phyloP scores from a whole-genome alignment of 345 rosid species.

The Citrus maxima region DNA sequence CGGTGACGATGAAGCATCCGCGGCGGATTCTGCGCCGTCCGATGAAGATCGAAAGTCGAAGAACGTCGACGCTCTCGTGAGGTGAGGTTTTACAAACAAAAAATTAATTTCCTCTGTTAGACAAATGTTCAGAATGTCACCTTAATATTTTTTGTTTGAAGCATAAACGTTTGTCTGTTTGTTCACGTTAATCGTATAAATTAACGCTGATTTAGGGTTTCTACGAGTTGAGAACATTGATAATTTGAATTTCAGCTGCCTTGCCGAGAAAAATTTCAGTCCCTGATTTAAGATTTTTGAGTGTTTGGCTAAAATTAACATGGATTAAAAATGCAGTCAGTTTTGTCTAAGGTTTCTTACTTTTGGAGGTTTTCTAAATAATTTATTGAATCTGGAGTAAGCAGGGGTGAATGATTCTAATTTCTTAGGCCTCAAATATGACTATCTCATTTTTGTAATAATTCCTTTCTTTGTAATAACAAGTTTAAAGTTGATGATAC shows the following conservation, averaged over 20 bases:
- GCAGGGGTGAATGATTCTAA: neutral
- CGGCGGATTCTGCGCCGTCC: slow-evolving; percentile 33
- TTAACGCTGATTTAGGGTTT: slow-evolving; percentile 13
- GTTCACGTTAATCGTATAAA: neutral
- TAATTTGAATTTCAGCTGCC: neutral
- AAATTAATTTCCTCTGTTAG: no score
- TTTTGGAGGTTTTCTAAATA: neutral
- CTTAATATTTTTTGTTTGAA: neutral
- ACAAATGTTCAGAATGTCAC: no score
- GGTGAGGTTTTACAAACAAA: slow-evolving; percentile 30
- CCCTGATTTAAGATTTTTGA: no score
- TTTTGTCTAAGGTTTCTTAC: neutral
- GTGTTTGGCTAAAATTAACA: neutral
- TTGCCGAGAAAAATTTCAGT: neutral
- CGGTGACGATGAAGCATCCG: slow-evolving; percentile 14
- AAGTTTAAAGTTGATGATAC: neutral
- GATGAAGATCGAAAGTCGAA: slow-evolving; percentile 70
- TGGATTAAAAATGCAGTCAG: neutral
- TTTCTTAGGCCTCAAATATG: neutral
- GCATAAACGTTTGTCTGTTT: neutral
- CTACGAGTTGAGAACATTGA: neutral
- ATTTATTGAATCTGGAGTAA: neutral
- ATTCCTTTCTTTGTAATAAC: neutral
- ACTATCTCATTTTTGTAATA: neutral
- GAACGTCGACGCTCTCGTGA: slow-evolving; percentile 87